phyloP scores from a whole-genome alignment of 2,329 filamentous ascomycete genomes.

The Coleophoma eucalyptorum region DNA sequence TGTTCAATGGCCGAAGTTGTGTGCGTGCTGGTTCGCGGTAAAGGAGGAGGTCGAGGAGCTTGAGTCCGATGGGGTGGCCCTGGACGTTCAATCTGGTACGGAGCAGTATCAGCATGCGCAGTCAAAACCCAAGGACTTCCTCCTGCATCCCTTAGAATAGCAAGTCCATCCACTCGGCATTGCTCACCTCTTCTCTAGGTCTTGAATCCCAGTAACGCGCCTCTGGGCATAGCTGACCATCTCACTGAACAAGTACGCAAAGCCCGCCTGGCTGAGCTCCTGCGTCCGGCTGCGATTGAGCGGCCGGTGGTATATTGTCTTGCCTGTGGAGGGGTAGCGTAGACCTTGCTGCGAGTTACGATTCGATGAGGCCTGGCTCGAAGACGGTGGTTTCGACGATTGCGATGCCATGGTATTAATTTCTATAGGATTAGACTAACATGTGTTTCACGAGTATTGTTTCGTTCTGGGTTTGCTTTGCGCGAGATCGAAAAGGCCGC shows the following conservation, averaged over 20 bases:
- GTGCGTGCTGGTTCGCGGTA: slow-evolving; percentile 72
- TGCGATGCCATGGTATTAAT: slow-evolving; percentile 24
- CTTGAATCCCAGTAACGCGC: slow-evolving; percentile 86
- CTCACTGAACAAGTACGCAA: slow-evolving; percentile 93
- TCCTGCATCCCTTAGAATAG: neutral
- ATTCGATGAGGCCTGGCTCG: slow-evolving; percentile 15
- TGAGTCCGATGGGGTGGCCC: slow-evolving; percentile 90
- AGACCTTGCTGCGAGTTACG: slow-evolving; percentile 52
- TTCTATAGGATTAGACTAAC: slow-evolving; percentile 1
- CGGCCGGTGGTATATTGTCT: slow-evolving; percentile 96
- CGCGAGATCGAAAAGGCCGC: neutral
- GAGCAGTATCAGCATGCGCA: neutral
- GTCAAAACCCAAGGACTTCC: neutral
- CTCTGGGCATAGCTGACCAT: slow-evolving; percentile 95
- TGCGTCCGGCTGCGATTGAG: slow-evolving; percentile 84
- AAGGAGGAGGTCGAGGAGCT: slow-evolving; percentile 91
- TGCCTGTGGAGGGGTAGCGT: slow-evolving; percentile 86
- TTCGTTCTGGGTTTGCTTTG: neutral
- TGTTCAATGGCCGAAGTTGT: slow-evolving; percentile 75
- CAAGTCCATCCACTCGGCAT: neutral
- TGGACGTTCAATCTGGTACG: slow-evolving; percentile 74
- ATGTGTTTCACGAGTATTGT: neutral
- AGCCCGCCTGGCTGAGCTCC: slow-evolving; percentile 88
- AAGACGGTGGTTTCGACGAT: slow-evolving; percentile 21
- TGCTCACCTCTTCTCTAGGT: slow-evolving; percentile 80